Percentiles rank a stretch among this genome's conserved stretches.
These are phyloP conservation scores for Cupressus sempervirens DNA, from an alignment of 75 land plant species.

Conservation along the genomic window DNA sequence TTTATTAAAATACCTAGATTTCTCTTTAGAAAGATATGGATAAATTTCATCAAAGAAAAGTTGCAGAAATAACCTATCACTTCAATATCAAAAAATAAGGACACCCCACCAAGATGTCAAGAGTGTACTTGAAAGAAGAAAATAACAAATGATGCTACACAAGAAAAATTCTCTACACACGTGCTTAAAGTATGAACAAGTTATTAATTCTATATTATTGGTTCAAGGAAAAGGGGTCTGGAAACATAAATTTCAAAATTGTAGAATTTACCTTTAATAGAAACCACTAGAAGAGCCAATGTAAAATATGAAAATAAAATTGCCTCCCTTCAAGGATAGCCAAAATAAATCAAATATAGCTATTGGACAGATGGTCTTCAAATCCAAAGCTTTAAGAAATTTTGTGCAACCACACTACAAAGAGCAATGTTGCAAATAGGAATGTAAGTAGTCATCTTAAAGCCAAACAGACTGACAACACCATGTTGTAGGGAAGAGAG, in stretches of 20 bases:
- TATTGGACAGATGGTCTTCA: background rate
- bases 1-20: background rate
- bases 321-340: background rate
- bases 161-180: background rate
- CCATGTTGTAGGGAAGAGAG: background rate
- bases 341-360: background rate
- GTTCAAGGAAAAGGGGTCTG: background rate
- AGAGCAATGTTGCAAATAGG: background rate
- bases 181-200: background rate
- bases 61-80: background rate
- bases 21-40: background rate
- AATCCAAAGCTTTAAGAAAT: background rate
- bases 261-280: background rate
- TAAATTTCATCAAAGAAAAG: background rate
- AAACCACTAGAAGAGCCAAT: background rate
- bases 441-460: background rate
- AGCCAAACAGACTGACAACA: background rate
- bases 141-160: background rate
- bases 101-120: background rate
- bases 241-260: background rate
- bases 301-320: background rate
- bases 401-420: background rate
- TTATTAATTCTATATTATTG: background rate
- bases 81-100: background rate
- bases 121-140: background rate